Conservation (phyloP, 768 basidiomycete genomes). For the Tulasnella calospora region DNA sequence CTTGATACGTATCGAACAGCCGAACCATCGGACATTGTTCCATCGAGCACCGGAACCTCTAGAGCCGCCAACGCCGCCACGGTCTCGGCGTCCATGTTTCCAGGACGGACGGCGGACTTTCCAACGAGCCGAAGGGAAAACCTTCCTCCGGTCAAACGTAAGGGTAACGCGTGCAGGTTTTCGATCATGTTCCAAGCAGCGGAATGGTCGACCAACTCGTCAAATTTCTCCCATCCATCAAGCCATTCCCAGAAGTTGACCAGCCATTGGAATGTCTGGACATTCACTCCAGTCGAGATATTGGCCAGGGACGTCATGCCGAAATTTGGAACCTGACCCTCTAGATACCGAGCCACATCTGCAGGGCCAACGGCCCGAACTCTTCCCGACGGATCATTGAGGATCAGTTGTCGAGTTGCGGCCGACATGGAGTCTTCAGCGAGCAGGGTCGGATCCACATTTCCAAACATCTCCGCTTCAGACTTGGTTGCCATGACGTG, state of each 20-base stretch:
- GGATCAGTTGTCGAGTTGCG: not conserved
- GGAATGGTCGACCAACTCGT: not conserved
- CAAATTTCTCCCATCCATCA: conserved; percentile 31
- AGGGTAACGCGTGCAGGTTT: not conserved
- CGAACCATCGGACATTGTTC: not conserved
- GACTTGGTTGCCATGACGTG: not conserved
- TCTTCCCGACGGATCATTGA: not conserved
- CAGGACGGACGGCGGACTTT: not conserved
- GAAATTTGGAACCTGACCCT: not conserved
- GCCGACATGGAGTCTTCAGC: not conserved
- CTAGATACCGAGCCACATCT: not conserved
- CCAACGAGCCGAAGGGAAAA: not conserved
- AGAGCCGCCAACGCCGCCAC: not conserved
- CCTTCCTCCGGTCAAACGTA: not conserved
- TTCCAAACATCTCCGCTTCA: not conserved
- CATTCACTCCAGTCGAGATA: conserved; percentile 27
- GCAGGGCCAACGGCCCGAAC: not conserved
- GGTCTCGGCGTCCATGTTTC: not conserved
- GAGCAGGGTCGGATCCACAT: not conserved
- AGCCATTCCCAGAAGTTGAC: conserved; percentile 47
- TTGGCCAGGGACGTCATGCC: not conserved
- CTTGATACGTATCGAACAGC: not conserved
- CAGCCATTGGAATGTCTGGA: conserved; percentile 37
- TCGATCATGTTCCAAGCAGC: not conserved
- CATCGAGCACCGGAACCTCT: not conserved